Base-by-base conservation (phyloP, 306 rosid species). In the Vigna radiata region DNA sequence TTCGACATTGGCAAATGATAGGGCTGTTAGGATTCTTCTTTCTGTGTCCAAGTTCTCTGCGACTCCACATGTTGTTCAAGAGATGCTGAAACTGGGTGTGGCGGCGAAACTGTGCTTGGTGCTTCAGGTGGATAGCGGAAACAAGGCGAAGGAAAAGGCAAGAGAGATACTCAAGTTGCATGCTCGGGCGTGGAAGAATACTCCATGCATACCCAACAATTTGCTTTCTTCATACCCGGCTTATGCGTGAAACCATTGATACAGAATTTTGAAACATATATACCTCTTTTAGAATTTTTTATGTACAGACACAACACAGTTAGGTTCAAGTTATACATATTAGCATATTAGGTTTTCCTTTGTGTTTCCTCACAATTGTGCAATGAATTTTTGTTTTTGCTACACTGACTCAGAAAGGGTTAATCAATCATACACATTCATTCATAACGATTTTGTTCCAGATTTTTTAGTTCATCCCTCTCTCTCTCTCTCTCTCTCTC, bases 51-150 rank as follows among this genome's bases (percentile, higher is more conserved):
- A 58, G 21, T 90, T 79, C 77, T 91, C 98, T 0, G 96, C 89
- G 0, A 85, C 90, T 19, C 72, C 89, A 1, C 71, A 48, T 18
- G 90, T 94, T 33, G 53, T 91, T 81, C 90, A 78, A 33, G 98
- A 94, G 52, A 90, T 94, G 98, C 13, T 89, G 85, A 85, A 79
- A 39, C 64, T 90, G 2, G 98, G 98, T 14, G 92, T 94, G 36
- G 98, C 84, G 64, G 93, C 95, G 0, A 94, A 91, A 73, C 84
- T 94, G 0, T 91, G 98, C 66, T 76, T 94, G 83, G 79, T 85
- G 31, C 89, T 91, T 79, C 96, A 94, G 64, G 89, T 90, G n/a
- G 98, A 91, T 2, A 77, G 89, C 67, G 98, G 97, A 31, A 75
- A 69, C 61, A 94, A 90, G 88, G 85, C 89, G 1, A 92, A 87